These are phyloP conservation scores for Agaricus sinodeliciosus DNA, from an alignment of 768 basidiomycete species.

Conservation along the genomic window DNA sequence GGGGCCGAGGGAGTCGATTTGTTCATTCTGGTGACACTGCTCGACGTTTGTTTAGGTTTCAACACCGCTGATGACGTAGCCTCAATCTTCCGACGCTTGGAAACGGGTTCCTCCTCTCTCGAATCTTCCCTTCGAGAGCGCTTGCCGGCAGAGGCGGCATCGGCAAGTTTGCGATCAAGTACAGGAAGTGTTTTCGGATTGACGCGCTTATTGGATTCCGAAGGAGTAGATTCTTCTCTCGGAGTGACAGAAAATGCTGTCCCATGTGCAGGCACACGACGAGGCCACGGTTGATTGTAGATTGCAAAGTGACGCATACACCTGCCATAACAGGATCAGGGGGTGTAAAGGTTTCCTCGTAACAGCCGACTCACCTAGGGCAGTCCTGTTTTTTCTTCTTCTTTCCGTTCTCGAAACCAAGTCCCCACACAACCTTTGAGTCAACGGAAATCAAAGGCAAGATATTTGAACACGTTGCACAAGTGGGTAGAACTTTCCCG, in stretches of 20 bases:
- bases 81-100: conserved; percentile 41
- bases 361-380: conserved; percentile 49
- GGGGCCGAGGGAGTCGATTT: conserved; percentile 10
- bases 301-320: conserved; percentile 80
- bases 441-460: conserved; percentile 74
- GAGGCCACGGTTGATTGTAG: conserved; percentile 67
- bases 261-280: conserved; percentile 47
- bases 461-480: conserved; percentile 63
- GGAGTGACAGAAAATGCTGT: conserved; percentile 38
- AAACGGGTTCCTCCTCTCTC: conserved; percentile 27
- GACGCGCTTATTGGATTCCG: conserved; percentile 40
- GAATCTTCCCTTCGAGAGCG: conserved; percentile 19
- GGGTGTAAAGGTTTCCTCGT: neutral
- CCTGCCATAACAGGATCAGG: conserved; percentile 26
- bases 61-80: conserved; percentile 13
- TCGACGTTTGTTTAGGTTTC: conserved; percentile 21
- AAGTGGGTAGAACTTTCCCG: conserved; percentile 64
- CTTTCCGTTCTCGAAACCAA: conserved; percentile 42
- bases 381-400: conserved; percentile 68
- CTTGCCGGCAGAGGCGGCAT: conserved; percentile 28
- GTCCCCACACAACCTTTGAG: conserved; percentile 69
- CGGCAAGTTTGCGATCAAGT: conserved; percentile 49
- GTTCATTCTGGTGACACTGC: conserved; percentile 8
- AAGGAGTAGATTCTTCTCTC: conserved; percentile 44
- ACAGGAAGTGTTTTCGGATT: conserved; percentile 44